A percentile compares a stretch with the other conserved stretches of the same genome.
phyloP scores from a whole-genome alignment of 345 rosid genomes.

The Eucalyptus regnans region DNA sequence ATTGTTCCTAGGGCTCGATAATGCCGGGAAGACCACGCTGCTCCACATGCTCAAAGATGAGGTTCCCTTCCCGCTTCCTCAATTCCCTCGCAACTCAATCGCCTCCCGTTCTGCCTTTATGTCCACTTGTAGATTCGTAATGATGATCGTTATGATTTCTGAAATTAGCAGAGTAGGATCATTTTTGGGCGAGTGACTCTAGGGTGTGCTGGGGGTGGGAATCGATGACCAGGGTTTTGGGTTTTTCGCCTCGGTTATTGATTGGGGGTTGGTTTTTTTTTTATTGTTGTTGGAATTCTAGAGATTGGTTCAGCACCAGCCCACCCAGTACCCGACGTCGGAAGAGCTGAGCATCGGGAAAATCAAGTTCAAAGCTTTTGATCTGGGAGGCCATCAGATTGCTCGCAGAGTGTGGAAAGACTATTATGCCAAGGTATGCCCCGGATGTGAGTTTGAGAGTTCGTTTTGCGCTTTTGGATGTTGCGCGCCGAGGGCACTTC shows the following conservation, averaged over 20 bases:
- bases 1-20: constrained; percentile 85
- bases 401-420: constrained; percentile 94
- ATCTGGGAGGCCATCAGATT: constrained; percentile 92
- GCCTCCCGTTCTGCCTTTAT: neutral
- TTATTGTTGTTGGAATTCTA: neutral
- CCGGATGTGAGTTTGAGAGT: neutral
- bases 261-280: neutral
- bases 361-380: constrained; percentile 85
- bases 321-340: constrained; percentile 85
- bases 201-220: neutral
- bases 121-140: neutral
- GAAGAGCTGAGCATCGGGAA: constrained; percentile 91
- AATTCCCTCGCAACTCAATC: neutral
- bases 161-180: neutral
- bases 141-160: neutral
- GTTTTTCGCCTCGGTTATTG: neutral
- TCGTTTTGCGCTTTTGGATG: neutral
- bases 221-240: neutral
- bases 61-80: constrained; percentile 23
- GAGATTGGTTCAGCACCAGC: constrained; percentile 93
- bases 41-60: constrained; percentile 94
- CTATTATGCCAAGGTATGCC: constrained; percentile 68
- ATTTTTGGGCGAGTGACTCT: neutral
- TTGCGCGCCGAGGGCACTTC: no score
- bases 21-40: constrained; percentile 86